Evolutionary conservation across 2,329 filamentous ascomycete genomes (phyloP), one percentile per base, ranked within the genome.

Genomic region (Trichoderma polysporum): DNA sequence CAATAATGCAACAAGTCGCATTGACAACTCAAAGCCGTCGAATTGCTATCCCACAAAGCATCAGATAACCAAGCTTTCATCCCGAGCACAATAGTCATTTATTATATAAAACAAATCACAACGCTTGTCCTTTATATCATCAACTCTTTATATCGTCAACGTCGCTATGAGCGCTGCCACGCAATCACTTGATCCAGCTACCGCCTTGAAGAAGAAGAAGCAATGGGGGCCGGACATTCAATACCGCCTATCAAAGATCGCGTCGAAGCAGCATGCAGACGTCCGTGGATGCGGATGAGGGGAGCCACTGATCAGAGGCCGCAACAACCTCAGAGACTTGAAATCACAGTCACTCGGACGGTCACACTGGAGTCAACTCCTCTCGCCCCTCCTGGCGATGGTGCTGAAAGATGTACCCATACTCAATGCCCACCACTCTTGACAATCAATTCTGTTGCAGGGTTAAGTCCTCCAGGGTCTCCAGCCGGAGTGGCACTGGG

Each of bases 131-230:
- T n/a, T 45, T 22, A 10, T 12, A 19, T 15, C 39, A n/a, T 3
- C 17, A 41, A 41, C 3, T 1, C 10, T 29, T 7, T 53, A 3
- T 10, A 31, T 53, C 10, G 25, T 17, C 35, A 37, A 17, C 57
- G 29, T 69, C 70, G 70, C 66, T 69, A 70, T 71, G 70, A 49
- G 45, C 60, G 63, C 22, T 62, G 12, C 15, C 37, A 57, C 35
- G 12, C n/a, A 41, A n/a, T 62, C 37, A 41, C 13, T 29, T 39
- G 52, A 15, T 10, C 52, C 58, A 17, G 13, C n/a, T 25, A 10
- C 17, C 15, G 33, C 19, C 13, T 45, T 25, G 10, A 15, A 56
- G 27, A 33, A 15, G n/a, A 27, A 58, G n/a, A 19, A 41, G 47
- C 52, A 58, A 67, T 67, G 66, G 60, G 45, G 12, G 22, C 29